Percentiles rank a stretch among this genome's conserved stretches.
phyloP scores from a whole-genome alignment of 2,329 filamentous ascomycete species.

The Penicillium aurantiogriseum region DNA sequence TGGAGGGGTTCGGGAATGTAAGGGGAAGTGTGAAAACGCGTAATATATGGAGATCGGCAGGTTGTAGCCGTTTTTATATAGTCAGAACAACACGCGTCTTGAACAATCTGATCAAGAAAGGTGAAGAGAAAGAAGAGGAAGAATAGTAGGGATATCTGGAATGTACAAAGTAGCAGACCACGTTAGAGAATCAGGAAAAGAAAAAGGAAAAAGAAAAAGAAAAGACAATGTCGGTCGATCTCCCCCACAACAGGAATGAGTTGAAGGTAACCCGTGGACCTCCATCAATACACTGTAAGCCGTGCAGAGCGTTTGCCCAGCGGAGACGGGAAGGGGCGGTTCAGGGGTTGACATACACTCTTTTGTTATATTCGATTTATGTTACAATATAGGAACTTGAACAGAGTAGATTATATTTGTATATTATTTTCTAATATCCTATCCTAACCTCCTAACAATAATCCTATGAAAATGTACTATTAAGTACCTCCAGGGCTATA shows the following conservation, averaged over 20 bases:
- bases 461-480: too few relatives aligned
- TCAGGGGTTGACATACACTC: conserved; percentile 21
- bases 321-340: conserved; percentile 25
- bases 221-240: conserved; percentile 18
- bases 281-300: neutral
- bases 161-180: neutral
- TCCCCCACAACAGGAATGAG: conserved; percentile 23
- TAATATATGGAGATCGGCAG: conserved; percentile 16
- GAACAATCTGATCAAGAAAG: neutral
- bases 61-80: conserved; percentile 9
- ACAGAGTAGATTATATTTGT: too few relatives aligned
- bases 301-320: conserved; percentile 14
- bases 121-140: neutral
- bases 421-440: too few relatives aligned
- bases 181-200: neutral
- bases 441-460: too few relatives aligned
- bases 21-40: conserved; percentile 14
- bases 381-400: too few relatives aligned
- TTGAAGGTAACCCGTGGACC: conserved; percentile 6
- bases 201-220: conserved; percentile 7
- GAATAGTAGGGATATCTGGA: neutral
- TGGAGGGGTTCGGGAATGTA: conserved; percentile 22
- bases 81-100: conserved; percentile 2
- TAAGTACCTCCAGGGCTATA: too few relatives aligned
- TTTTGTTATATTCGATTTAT: neutral